Base-by-base conservation (phyloP, 495 filamentous ascomycete species). In the Amniculicola lignicola region DNA sequence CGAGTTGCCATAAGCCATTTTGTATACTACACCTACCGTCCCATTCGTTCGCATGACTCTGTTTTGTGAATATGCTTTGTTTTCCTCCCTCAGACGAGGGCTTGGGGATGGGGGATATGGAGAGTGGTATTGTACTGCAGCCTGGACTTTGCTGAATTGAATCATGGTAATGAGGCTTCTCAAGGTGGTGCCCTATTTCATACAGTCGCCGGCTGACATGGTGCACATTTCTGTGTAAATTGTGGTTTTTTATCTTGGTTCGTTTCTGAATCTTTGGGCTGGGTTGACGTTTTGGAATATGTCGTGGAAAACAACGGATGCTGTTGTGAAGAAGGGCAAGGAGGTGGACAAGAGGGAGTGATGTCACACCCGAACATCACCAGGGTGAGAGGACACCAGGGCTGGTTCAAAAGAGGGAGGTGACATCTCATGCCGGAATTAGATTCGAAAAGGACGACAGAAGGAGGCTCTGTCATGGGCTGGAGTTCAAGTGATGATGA, bases 171-270 rank as follows among this genome's bases (percentile, higher is more conserved):
- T 82, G 72, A 91, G 91, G 69, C 79, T 84, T 36, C 77, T 91
- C 69, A 91, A 91, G 70, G 68, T 90, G 18, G 62, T 88, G 36
- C 86, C 84, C 3, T 81, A 90, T 61, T 89, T 89, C 69, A 72
- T 81, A 56, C 81, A 79, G 23, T 79, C 88, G 62, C 86, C 88
- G 0, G 72, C 74, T 18, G 87, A 93, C 63, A 74, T 88, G 37
- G 53, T 84, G 24, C 80, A 82, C 56, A 67, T 91, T 27, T 87
- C 88, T 3, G 74, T 83, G n/a, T 87, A 84, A 1, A 81, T 92
- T 37, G 47, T 89, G 3, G 91, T 91, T 57, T 85, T 86, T 36
- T 90, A 87, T 67, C 79, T 88, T 63, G 86, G 90, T 67, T 85
- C 86, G 24, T 67, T 83, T 25, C 83, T 90, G 72, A 91, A 90